phyloP scores from a whole-genome alignment of 108 stramenopile genomes.

The Skeletonema costatum region DNA sequence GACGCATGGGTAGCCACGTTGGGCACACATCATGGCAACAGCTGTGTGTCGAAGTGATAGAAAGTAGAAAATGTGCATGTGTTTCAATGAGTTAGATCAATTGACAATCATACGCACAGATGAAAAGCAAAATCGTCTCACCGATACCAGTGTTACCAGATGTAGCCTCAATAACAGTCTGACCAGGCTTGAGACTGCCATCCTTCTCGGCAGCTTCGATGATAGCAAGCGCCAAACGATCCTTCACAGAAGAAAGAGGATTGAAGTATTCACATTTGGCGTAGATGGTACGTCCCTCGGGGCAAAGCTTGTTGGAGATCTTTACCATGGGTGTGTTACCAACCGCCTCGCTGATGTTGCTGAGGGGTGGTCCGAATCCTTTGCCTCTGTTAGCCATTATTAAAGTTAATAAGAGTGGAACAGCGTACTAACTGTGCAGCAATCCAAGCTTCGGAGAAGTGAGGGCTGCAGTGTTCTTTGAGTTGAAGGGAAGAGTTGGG shows the following conservation, averaged over 20 bases:
- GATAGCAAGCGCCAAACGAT: conserved; percentile 81
- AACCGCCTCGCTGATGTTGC: conserved; percentile 60
- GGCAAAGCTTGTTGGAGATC: conserved; percentile 49
- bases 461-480: too few species aligned
- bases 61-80: too few species aligned
- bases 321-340: conserved; percentile 68
- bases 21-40: conserved; percentile 57
- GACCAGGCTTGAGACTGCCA: conserved; percentile 83
- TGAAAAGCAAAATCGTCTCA: too few species aligned
- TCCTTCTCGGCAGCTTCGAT: conserved; percentile 86
- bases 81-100: too few species aligned
- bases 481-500: too few species aligned
- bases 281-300: conserved; percentile 68
- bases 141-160: conserved; percentile 95
- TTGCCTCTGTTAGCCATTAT: not conserved
- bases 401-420: too few species aligned
- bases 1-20: conserved; percentile 81
- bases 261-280: conserved; percentile 88
- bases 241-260: conserved; percentile 89
- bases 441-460: too few species aligned
- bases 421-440: too few species aligned
- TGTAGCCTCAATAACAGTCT: conserved; percentile 94
- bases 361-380: conserved; percentile 48
- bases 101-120: too few species aligned
- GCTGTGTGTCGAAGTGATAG: not conserved